Percentiles rank a stretch among this genome's conserved stretches.
These are phyloP conservation scores for Eragrostis curvula DNA, from an alignment of 176 grass and related monocot genomes.

Conservation along the genomic window DNA sequence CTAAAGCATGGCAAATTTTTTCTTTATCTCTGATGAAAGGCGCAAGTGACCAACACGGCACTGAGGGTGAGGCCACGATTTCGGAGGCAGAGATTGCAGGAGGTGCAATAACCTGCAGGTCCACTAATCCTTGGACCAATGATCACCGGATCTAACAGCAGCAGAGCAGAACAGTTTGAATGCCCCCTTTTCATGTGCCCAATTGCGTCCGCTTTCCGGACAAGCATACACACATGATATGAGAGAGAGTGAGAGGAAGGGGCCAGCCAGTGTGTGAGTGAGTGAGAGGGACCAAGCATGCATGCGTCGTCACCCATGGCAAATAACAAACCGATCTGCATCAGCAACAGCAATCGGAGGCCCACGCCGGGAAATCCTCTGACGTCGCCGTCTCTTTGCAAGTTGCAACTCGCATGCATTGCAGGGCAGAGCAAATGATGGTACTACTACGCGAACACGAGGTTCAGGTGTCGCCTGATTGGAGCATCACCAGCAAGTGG, in stretches of 20 bases:
- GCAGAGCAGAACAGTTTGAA: neutral
- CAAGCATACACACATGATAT: neutral
- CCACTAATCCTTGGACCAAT: neutral
- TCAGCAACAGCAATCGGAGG: neutral
- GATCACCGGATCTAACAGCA: neutral
- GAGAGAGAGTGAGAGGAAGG: neutral
- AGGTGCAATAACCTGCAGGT: neutral
- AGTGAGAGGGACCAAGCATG: neutral
- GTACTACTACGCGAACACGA: neutral
- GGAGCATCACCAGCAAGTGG: neutral
- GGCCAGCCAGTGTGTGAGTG: neutral
- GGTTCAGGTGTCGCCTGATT: conserved; percentile 34
- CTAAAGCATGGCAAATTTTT: neutral
- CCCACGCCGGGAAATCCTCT: neutral
- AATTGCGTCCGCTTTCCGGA: neutral
- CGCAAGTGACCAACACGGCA: neutral
- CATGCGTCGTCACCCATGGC: neutral
- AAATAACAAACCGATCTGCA: neutral
- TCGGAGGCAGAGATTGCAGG: neutral
- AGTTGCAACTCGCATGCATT: neutral
- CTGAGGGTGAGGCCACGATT: too few species aligned
- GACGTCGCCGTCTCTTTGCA: neutral
- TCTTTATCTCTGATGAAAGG: neutral
- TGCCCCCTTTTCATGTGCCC: neutral
- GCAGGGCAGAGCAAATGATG: neutral